These are phyloP conservation scores for Botryotinia globosa DNA, from an alignment of 2,329 filamentous ascomycete genomes.

Conservation along the genomic window DNA sequence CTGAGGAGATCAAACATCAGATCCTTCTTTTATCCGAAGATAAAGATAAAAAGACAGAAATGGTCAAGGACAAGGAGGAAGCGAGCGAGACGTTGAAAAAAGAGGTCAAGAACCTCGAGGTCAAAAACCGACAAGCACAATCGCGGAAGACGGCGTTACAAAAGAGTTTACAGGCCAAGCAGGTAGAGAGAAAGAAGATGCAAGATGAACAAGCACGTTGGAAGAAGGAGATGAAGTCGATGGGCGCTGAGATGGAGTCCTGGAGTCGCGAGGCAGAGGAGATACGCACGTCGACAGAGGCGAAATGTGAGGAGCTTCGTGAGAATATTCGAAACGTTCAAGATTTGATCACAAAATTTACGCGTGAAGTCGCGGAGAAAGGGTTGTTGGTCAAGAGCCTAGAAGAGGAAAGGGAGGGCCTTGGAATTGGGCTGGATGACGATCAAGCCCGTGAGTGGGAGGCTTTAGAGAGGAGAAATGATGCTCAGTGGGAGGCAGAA, in stretches of 20 bases:
- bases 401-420: constrained; percentile 65
- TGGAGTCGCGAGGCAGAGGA: constrained; percentile 54
- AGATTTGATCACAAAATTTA: constrained; percentile 53
- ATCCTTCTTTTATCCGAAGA: constrained; percentile 70
- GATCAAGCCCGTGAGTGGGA: constrained; percentile 41
- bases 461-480: constrained; percentile 33
- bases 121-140: constrained; percentile 76
- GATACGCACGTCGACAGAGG: constrained; percentile 51
- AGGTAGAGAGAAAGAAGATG: constrained; percentile 65
- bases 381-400: constrained; percentile 69
- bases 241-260: constrained; percentile 54
- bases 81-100: constrained; percentile 80
- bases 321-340: constrained; percentile 59
- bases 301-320: constrained; percentile 51
- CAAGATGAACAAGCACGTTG: constrained; percentile 68
- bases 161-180: constrained; percentile 64
- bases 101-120: constrained; percentile 75
- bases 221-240: constrained; percentile 59
- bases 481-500: constrained; percentile 37
- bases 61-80: constrained; percentile 86
- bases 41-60: constrained; percentile 72
- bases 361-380: constrained; percentile 71
- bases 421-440: constrained; percentile 60
- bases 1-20: constrained; percentile 65
- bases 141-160: constrained; percentile 78